Conservation (phyloP, 2,329 filamentous ascomycete genomes). For the Grosmannia clavigera region DNA sequence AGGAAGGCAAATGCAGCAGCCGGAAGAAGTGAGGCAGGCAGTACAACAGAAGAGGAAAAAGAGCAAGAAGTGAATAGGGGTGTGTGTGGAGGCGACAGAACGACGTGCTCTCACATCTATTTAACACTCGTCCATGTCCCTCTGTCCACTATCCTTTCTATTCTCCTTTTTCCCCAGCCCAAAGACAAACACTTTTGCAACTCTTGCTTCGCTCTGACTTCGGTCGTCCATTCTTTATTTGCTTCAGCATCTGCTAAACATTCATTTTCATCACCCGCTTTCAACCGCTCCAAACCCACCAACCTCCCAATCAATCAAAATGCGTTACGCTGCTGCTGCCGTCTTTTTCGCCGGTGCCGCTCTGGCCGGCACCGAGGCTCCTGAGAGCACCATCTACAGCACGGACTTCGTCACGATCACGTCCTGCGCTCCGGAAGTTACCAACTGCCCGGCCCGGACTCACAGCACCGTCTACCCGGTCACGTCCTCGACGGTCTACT, state of each 20-base stretch:
- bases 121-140: conserved; percentile 19
- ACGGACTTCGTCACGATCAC: conserved; percentile 49
- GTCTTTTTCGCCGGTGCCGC: conserved; percentile 37
- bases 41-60: not conserved
- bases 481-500: conserved; percentile 39
- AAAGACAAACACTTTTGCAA: conserved; percentile 19
- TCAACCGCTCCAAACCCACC: conserved; percentile 4
- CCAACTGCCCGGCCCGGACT: conserved; percentile 33
- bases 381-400: conserved; percentile 37
- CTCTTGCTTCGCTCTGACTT: conserved; percentile 22
- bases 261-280: conserved; percentile 13
- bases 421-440: conserved; percentile 41
- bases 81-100: not conserved
- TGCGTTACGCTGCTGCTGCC: conserved; percentile 46
- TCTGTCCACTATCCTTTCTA: conserved; percentile 11
- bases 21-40: not conserved
- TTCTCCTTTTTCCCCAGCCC: conserved; percentile 20
- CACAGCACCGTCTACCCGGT: conserved; percentile 19
- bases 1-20: not conserved
- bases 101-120: conserved; percentile 13
- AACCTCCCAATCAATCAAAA: conserved; percentile 32
- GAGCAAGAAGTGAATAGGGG: not conserved
- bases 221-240: conserved; percentile 28
- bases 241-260: conserved; percentile 8
- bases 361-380: conserved; percentile 18